phyloP scores from a whole-genome alignment of 345 rosid species.

The Dipteronia sinensis region DNA sequence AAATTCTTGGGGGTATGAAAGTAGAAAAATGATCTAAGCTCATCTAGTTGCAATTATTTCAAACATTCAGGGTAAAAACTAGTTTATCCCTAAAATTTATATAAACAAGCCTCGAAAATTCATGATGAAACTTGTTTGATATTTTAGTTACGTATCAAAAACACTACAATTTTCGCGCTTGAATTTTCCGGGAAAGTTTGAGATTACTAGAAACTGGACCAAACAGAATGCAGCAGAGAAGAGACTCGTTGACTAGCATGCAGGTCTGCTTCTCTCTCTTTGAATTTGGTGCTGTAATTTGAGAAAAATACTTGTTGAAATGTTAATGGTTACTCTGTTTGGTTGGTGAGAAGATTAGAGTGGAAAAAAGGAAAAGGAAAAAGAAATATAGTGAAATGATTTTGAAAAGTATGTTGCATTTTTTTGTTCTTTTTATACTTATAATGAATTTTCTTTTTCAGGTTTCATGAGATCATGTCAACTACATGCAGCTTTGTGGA shows the following conservation, averaged over 20 bases:
- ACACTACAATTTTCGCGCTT: background rate
- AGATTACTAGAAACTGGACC: background rate
- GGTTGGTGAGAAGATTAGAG: background rate
- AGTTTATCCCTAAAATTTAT: background rate
- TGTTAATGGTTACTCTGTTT: constrained; percentile 7
- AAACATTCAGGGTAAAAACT: background rate
- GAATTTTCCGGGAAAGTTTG: constrained; percentile 15
- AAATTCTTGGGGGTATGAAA: background rate
- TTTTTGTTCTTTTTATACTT: background rate
- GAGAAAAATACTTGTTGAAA: background rate
- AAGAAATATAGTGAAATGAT: background rate
- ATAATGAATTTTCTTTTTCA: background rate
- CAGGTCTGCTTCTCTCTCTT: constrained; percentile 10
- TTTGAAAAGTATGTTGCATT: background rate
- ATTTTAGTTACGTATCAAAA: background rate
- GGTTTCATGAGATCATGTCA: background rate
- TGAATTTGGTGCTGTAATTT: background rate
- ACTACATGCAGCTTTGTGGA: background rate
- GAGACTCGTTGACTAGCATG: constrained; percentile 22
- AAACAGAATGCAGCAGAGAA: background rate
- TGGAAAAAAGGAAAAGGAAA: background rate
- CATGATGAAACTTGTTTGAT: background rate
- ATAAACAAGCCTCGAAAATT: background rate
- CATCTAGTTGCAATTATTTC: background rate
- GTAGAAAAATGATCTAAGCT: background rate